These are phyloP conservation scores for Stenogyne calaminthoides DNA, from an alignment of 305 asterid species.

Conservation along the genomic window DNA sequence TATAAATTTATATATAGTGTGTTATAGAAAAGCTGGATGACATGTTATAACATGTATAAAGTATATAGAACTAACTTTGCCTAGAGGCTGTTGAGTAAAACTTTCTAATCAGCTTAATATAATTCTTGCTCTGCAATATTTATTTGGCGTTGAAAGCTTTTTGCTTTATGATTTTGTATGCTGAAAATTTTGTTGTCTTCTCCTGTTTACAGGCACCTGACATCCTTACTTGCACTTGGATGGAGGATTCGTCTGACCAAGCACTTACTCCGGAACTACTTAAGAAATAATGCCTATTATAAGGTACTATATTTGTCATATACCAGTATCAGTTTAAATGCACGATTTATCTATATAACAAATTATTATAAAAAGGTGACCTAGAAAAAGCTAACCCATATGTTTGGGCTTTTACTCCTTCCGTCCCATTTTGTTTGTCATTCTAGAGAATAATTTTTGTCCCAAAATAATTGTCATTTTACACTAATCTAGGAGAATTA, in stretches of 20 bases:
- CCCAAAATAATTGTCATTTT: too few relatives aligned
- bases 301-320: constrained; percentile 56
- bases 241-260: constrained; percentile 98
- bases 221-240: constrained; percentile 90
- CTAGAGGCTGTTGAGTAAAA: constrained; percentile 15
- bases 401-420: neutral
- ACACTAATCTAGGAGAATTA: too few relatives aligned
- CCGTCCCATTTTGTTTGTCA: too few relatives aligned
- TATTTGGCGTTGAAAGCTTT: constrained; percentile 24
- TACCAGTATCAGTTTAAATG: constrained; percentile 20
- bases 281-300: constrained; percentile 87
- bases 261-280: constrained; percentile 79
- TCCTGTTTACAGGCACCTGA: constrained; percentile 70
- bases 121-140: neutral
- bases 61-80: neutral
- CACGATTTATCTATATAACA: constrained; percentile 4
- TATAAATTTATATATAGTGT: constrained; percentile 1
- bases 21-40: constrained; percentile 12
- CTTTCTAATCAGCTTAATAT: constrained; percentile 15
- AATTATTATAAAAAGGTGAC: constrained; percentile 19
- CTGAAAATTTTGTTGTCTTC: neutral
- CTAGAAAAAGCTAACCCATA: constrained; percentile 5
- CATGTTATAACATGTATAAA: neutral
- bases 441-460: too few relatives aligned
- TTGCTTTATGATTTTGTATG: constrained; percentile 2